Conservation (phyloP, 768 basidiomycete genomes). For the Mycena filopes region DNA sequence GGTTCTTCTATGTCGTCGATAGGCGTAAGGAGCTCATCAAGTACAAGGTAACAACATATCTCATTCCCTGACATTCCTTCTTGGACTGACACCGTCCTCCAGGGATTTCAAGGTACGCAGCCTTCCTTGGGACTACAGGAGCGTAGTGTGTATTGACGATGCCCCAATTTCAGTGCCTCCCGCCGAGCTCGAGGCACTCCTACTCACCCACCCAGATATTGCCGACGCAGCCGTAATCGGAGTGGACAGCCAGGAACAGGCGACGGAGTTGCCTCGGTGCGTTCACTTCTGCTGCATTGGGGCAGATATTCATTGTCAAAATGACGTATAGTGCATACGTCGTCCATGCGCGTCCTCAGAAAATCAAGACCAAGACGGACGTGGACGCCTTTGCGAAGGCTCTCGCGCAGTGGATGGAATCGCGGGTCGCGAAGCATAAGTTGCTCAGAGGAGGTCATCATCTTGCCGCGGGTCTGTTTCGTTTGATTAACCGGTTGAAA, state of each 20-base stretch:
- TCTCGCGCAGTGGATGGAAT: slow-evolving; percentile 17
- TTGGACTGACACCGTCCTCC: too few species aligned
- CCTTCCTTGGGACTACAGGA: not conserved
- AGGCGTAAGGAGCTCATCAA: slow-evolving; percentile 81
- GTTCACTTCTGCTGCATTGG: not conserved
- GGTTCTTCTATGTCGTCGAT: slow-evolving; percentile 79
- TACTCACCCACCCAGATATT: slow-evolving; percentile 79
- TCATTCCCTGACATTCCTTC: too few species aligned
- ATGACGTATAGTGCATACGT: slow-evolving; percentile 10
- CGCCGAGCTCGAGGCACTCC: slow-evolving; percentile 83
- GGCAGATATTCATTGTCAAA: not conserved
- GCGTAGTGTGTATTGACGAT: too few species aligned
- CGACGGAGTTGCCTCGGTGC: slow-evolving; percentile 52
- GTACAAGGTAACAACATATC: slow-evolving; percentile 80
- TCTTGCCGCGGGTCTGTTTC: not conserved
- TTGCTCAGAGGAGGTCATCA: slow-evolving; percentile 14
- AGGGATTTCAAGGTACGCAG: slow-evolving; percentile 79
- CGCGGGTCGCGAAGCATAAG: slow-evolving; percentile 15
- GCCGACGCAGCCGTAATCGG: slow-evolving; percentile 88
- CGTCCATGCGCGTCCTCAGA: slow-evolving; percentile 1
- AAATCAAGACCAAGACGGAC: not conserved
- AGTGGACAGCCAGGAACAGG: slow-evolving; percentile 68
- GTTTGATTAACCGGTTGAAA: not conserved
- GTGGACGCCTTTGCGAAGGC: not conserved
- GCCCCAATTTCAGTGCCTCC: slow-evolving; percentile 72